Evolutionary conservation across 805 yeast species (phyloP).

Genomic region (Candida quercuum): DNA sequence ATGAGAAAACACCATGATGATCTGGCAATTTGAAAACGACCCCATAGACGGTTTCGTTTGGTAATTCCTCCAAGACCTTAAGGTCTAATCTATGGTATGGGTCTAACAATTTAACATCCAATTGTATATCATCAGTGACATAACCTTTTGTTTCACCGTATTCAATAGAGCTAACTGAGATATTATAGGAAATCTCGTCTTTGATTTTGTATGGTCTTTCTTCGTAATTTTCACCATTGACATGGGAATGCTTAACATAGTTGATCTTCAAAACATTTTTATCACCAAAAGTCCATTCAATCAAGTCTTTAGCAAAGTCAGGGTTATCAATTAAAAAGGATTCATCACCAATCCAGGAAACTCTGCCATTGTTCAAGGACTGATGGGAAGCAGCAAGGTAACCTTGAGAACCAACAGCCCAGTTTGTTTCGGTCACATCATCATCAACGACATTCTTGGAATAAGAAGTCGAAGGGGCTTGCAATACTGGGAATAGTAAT

Average conservation of each 20-base stretch:
- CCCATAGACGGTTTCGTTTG: constrained; percentile 39
- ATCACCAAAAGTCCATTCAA: constrained; percentile 73
- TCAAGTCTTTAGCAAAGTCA: constrained; percentile 38
- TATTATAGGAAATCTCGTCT: constrained; percentile 57
- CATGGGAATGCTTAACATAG: constrained; percentile 49
- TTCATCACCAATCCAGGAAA: constrained; percentile 73
- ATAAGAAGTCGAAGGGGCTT: constrained; percentile 61
- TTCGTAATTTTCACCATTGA: constrained; percentile 36
- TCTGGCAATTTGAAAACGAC: constrained; percentile 74
- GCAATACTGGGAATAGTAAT: constrained; percentile 62
- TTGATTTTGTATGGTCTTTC: constrained; percentile 60
- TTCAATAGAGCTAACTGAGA: constrained; percentile 13
- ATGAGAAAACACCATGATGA: constrained; percentile 95
- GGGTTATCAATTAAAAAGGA: constrained; percentile 40
- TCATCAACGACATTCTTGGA: constrained; percentile 44
- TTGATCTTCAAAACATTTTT: constrained; percentile 55
- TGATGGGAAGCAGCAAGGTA: constrained; percentile 74
- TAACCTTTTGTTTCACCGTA: constrained; percentile 4
- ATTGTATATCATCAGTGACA: constrained; percentile 59
- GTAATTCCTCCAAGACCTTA: constrained; percentile 31
- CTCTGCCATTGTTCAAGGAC: constrained; percentile 71
- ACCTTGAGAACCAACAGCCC: constrained; percentile 83
- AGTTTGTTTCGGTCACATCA: constrained; percentile 41
- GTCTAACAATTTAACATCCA: constrained; percentile 85
- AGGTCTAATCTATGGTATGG: constrained; percentile 86